Percentiles rank a stretch among this genome's conserved stretches.
phyloP scores from a whole-genome alignment of 1,139 yeast genomes.

The Barnettozyma hawaiiensis region DNA sequence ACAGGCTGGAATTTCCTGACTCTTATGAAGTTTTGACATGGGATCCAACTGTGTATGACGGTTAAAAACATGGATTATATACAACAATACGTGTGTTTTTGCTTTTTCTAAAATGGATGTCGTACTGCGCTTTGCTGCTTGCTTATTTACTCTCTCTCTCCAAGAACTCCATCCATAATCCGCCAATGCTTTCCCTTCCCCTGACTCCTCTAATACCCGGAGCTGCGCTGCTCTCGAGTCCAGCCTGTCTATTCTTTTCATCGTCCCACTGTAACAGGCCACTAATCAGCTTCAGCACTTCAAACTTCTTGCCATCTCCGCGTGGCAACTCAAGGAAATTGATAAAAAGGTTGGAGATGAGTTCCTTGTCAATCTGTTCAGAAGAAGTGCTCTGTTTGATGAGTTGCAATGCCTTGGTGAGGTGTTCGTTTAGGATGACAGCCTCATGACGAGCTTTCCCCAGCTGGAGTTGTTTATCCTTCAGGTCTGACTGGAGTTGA shows the following conservation, averaged over 20 bases:
- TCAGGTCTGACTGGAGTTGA: constrained; percentile 46
- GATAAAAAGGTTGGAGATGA: constrained; percentile 77
- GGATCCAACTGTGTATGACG: constrained; percentile 3
- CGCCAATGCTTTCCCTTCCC: constrained; percentile 67
- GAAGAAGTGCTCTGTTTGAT: constrained; percentile 70
- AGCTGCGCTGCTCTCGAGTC: constrained; percentile 45
- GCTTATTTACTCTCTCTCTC: constrained; percentile 56
- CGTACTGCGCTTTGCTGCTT: too few relatives aligned
- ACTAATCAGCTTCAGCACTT: constrained; percentile 78
- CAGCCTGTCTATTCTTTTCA: constrained; percentile 75
- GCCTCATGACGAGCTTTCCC: constrained; percentile 95
- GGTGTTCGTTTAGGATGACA: constrained; percentile 88
- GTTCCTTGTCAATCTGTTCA: constrained; percentile 78
- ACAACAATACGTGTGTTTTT: too few relatives aligned
- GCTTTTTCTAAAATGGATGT: too few relatives aligned
- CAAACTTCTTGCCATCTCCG: constrained; percentile 91
- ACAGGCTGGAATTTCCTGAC: constrained; percentile 22
- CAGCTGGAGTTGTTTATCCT: constrained; percentile 70
- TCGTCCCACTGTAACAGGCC: constrained; percentile 88
- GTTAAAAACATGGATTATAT: neutral
- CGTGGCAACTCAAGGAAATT: constrained; percentile 85
- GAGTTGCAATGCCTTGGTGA: constrained; percentile 81
- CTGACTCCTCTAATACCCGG: constrained; percentile 25
- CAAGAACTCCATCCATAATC: constrained; percentile 83
- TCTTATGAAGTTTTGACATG: constrained; percentile 23